Conservation (phyloP, 2,329 filamentous ascomycete genomes). For the Coniella lustricola region DNA sequence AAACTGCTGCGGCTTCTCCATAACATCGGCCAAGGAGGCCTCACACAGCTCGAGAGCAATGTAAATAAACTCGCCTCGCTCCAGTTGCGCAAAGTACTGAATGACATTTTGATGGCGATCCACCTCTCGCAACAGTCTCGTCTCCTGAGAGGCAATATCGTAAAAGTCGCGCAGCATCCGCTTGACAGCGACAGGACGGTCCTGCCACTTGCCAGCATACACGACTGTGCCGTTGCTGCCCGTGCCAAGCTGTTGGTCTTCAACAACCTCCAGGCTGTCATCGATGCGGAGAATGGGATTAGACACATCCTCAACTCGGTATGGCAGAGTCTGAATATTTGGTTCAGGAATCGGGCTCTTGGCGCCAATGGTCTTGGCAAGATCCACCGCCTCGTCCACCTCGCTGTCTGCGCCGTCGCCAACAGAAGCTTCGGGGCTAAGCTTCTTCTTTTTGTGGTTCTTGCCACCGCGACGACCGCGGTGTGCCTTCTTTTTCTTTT, state of each 20-base stretch:
- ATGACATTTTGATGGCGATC: conserved; percentile 97
- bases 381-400: conserved; percentile 56
- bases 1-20: conserved; percentile 66
- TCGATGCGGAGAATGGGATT: conserved; percentile 55
- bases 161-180: conserved; percentile 95
- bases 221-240: conserved; percentile 97
- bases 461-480: conserved; percentile 66
- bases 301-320: conserved; percentile 53
- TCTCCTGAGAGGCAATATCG: conserved; percentile 91
- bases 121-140: conserved; percentile 80
- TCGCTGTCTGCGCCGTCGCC: conserved; percentile 40
- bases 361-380: conserved; percentile 51
- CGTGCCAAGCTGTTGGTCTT: conserved; percentile 58
- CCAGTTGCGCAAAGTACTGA: conserved; percentile 88
- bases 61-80: conserved; percentile 84
- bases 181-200: conserved; percentile 89
- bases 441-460: conserved; percentile 56
- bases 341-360: conserved; percentile 46
- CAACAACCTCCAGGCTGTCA: conserved; percentile 57
- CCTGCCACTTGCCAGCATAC: conserved; percentile 90
- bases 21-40: conserved; percentile 84
- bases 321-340: conserved; percentile 51
- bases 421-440: conserved; percentile 44
- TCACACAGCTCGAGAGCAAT: conserved; percentile 93
- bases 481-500: conserved; percentile 59